Evolutionary conservation across 495 filamentous ascomycete species (phyloP), one percentile per base, ranked within the genome.

Genomic region (Penicillium lagena): DNA sequence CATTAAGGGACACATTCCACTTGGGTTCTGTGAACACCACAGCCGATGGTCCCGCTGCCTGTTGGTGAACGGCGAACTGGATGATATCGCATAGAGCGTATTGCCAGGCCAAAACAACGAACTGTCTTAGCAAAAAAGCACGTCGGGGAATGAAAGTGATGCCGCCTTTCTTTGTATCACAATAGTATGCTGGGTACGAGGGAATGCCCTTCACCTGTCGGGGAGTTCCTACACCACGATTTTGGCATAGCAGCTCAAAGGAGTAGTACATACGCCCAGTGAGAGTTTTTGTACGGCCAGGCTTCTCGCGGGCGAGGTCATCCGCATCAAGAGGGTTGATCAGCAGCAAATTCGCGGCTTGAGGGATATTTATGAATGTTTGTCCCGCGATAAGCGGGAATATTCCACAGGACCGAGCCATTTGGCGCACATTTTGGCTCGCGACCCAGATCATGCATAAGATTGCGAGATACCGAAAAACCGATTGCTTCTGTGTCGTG

Each of bases 51-150:
- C 35, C 50, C 10, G 40, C 12, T 11, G 50, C 54, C 22, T 51
- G 43, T n/a, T 49, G 45, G 13, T 52, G 39, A 7, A 51, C 45
- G 37, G 52, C 22, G 4, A 45, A 47, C 10, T 44, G 30, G 29
- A 59, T 46, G 2, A 56, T 7, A 46, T 62, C 58, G n/a, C 59
- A 39, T 13, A 43, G 39, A 8, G 59, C 15, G 48, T 56, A 62
- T 32, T 62, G 49, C 52, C 55, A 59, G 7, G 37, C 13, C 10
- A 22, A 14, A 15, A 62, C 53, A 1, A 33, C 38, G 7, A 33
- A 13, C 28, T 62, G 52, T 2, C 58, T 52, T 22, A 56, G 9
- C 37, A 62, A 34, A 12, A 62, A 62, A 0, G 28, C 46, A 35
- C 29, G 31, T 8, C 52, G 55, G 12, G 52, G 44, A 31, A 50